Evolutionary conservation across 2,329 filamentous ascomycete genomes (phyloP), one percentile per base, ranked within the genome.

Genomic region (Lojkania enalia): DNA sequence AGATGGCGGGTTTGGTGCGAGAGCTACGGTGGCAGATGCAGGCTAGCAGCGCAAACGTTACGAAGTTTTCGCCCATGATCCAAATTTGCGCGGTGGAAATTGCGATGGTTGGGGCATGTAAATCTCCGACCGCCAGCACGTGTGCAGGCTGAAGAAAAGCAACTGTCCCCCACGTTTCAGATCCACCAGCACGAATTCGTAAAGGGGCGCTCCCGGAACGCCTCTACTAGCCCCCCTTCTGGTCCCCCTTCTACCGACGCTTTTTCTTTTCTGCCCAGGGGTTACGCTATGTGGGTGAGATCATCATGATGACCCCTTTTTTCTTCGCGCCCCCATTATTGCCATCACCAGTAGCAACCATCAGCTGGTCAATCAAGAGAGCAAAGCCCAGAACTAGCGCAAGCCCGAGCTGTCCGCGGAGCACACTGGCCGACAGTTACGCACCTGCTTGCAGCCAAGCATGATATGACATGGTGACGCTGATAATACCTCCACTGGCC

Each of bases 141-240:
- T 46, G 48, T 42, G 37, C 42, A 36, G 32, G 31, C 45, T 48
- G 48, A 39, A 25, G 21, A 25, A 49, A 47, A 48, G 50, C 31
- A 53, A 49, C 15, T 27, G 18, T 49, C 49, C 52, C 52, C 52
- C 52, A 55, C 52, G 50, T 53, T 55, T 55, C 50, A 55, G 47
- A 46, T 48, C 44, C 30, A 32, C n/a, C 33, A 39, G 29, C 36
- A n/a, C n/a, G 30, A 11, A 42, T 35, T 33, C 3, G 30, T 35
- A 21, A 46, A 50, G 48, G 48, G 45, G 42, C 19, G 19, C 42
- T 44, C 37, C 43, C 40, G 44, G 31, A 39, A 35, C 20, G 44
- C n/a, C n/a, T n/a, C n/a, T n/a, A n/a, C n/a, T n/a, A n/a, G n/a
- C n/a, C n/a, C n/a, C n/a, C n/a, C n/a, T 42, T 39, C 43, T 32